Percentiles rank a stretch among this genome's conserved stretches.
Conservation (phyloP, 768 basidiomycete species). For the Tricholoma bakamatsutake region DNA sequence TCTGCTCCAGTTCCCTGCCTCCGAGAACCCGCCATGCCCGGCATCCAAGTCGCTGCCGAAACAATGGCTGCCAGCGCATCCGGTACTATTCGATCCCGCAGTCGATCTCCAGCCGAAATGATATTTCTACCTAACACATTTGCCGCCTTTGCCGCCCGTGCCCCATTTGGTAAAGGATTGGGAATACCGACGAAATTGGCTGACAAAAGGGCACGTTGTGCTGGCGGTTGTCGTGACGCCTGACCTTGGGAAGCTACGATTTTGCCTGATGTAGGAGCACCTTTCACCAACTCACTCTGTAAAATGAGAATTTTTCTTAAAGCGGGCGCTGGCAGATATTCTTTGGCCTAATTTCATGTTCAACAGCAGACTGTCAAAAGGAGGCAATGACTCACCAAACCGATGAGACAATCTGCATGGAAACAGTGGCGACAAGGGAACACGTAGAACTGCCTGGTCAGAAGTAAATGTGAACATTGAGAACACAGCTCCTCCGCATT, state of each 20-base stretch:
- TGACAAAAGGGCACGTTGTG: conserved; percentile 67
- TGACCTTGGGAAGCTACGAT: conserved; percentile 22
- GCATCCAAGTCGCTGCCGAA: conserved; percentile 72
- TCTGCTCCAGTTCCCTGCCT: conserved; percentile 46
- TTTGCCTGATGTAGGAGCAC: conserved; percentile 23
- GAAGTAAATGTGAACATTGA: conserved; percentile 65
- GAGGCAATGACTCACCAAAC: conserved; percentile 57
- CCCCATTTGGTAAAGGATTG: conserved; percentile 54
- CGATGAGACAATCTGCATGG: conserved; percentile 96
- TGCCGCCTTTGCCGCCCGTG: conserved; percentile 60
- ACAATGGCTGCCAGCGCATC: conserved; percentile 88
- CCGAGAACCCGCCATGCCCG: conserved; percentile 53
- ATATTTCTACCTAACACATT: conserved; percentile 73
- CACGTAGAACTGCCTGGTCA: conserved; percentile 93
- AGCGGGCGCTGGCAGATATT: conserved; percentile 76
- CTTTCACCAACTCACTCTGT: conserved; percentile 78
- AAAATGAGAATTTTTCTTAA: conserved; percentile 82
- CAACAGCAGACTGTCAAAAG: conserved; percentile 6
- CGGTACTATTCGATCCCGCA: conserved; percentile 90
- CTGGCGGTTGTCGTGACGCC: conserved; percentile 36
- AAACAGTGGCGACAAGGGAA: conserved; percentile 98
- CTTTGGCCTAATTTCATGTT: conserved; percentile 66
- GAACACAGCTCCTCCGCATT: conserved; percentile 85
- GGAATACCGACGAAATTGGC: conserved; percentile 57
- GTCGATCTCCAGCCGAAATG: conserved; percentile 81